Evolutionary conservation across 2,329 filamentous ascomycete species (phyloP).

Genomic region (Cyanodermella asteris): DNA sequence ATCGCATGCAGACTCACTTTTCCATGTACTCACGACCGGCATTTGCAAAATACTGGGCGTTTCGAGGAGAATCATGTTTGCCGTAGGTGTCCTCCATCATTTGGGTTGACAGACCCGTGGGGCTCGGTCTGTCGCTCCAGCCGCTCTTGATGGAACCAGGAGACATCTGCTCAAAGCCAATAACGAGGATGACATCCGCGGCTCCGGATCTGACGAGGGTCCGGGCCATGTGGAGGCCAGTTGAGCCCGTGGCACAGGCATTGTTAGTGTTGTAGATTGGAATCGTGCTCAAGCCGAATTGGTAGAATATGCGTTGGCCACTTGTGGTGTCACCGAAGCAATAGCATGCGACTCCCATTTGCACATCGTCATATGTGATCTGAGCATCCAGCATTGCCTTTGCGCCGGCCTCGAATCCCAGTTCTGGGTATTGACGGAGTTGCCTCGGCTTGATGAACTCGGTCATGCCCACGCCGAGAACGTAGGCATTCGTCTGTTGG

Average conservation of each 20-base stretch:
- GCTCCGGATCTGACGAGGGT: conserved; percentile 60
- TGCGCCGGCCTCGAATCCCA: conserved; percentile 40
- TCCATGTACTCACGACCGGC: conserved; percentile 88
- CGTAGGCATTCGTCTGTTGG: no score
- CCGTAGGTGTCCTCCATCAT: conserved; percentile 75
- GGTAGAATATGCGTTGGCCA: conserved; percentile 93
- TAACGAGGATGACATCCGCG: conserved; percentile 71
- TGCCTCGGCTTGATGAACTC: conserved; percentile 96
- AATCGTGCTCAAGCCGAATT: conserved; percentile 93
- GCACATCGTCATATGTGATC: conserved; percentile 90
- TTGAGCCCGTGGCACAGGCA: conserved; percentile 92
- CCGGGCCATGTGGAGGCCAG: conserved; percentile 65
- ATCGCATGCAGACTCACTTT: conserved; percentile 60
- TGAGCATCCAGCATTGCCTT: conserved; percentile 42
- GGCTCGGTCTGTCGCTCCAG: conserved; percentile 70
- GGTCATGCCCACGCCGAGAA: conserved; percentile 95
- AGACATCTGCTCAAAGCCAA: conserved; percentile 98
- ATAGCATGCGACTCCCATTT: conserved; percentile 90
- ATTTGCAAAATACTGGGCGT: conserved; percentile 89
- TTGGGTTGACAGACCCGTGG: conserved; percentile 45
- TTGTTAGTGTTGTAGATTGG: conserved; percentile 98
- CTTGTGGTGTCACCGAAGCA: conserved; percentile 92
- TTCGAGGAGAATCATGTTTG: conserved; percentile 58
- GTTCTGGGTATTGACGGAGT: conserved; percentile 83
- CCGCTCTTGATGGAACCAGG: conserved; percentile 64